phyloP scores from a whole-genome alignment of 352 stramenopile genomes.

The Globisporangium rhizosaccharum region DNA sequence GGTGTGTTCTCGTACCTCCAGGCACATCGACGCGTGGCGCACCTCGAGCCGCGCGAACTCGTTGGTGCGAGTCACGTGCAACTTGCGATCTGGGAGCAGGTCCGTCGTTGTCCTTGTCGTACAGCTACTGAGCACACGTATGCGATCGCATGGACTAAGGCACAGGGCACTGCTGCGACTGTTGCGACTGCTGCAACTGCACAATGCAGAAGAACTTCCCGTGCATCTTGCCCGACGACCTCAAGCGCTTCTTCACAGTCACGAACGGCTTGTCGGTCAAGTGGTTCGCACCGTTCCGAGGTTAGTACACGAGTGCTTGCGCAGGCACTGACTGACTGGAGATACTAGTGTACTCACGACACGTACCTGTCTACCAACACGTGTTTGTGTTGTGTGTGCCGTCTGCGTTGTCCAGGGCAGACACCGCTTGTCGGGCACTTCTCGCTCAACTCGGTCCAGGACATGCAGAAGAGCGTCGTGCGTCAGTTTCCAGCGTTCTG shows the following conservation, averaged over 20 bases:
- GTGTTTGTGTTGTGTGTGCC: neutral
- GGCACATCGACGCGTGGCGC: constrained; percentile 43
- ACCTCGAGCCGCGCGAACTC: constrained; percentile 48
- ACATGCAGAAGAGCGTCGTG: constrained; percentile 38
- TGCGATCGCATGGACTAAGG: neutral
- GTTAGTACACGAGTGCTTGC: constrained; percentile 11
- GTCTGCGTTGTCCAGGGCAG: constrained; percentile 20
- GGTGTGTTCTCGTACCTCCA: constrained; percentile 69
- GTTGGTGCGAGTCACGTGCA: constrained; percentile 46
- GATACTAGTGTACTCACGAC: too few species aligned
- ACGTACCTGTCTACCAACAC: neutral
- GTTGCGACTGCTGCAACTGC: neutral
- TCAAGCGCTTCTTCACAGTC: constrained; percentile 64
- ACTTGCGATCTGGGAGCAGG: constrained; percentile 62
- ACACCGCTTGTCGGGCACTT: constrained; percentile 62
- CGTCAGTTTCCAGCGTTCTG: constrained; percentile 32
- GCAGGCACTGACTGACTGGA: neutral
- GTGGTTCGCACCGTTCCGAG: constrained; percentile 57
- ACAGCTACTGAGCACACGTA: neutral
- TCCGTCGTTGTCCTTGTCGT: constrained; percentile 6
- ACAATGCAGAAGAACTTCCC: constrained; percentile 47
- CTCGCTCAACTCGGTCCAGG: constrained; percentile 49
- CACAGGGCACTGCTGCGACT: neutral
- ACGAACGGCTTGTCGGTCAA: constrained; percentile 68
- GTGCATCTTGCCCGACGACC: constrained; percentile 45